These are phyloP conservation scores for Phytophthora aleatoria DNA, from an alignment of 352 stramenopile species.

Conservation along the genomic window DNA sequence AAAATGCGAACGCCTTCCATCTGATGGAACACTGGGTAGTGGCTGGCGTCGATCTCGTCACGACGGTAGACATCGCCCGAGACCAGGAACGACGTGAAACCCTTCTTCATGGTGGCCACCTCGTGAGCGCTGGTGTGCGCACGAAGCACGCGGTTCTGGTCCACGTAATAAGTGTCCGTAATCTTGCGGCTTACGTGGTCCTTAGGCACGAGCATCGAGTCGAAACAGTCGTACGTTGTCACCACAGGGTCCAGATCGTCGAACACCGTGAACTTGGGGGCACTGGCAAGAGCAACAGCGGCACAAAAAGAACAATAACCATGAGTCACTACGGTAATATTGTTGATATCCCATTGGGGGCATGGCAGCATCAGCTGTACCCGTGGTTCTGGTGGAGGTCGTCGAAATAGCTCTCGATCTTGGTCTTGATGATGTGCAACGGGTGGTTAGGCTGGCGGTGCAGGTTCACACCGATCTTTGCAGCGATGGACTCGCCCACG, in stretches of 20 bases:
- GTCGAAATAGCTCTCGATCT: conserved; percentile 92
- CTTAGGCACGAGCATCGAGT: conserved; percentile 91
- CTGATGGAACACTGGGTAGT: conserved; percentile 99
- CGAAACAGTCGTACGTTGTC: conserved; percentile 90
- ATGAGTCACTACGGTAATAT: background rate
- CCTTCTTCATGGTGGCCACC: conserved; percentile 88
- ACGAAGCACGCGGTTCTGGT: conserved; percentile 79
- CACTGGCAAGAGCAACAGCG: conserved; percentile 28
- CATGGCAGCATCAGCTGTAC: conserved; percentile 26
- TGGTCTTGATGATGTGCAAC: conserved; percentile 93
- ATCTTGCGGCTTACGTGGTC: conserved; percentile 88
- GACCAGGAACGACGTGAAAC: conserved; percentile 92
- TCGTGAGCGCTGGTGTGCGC: conserved; percentile 95
- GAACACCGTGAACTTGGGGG: conserved; percentile 82
- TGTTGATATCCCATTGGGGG: background rate
- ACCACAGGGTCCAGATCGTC: conserved; percentile 89
- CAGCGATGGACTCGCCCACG: conserved; percentile 79
- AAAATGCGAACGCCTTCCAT: conserved; percentile 99
- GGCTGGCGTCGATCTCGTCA: conserved; percentile 98
- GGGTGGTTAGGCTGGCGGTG: conserved; percentile 87
- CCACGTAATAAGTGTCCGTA: conserved; percentile 93
- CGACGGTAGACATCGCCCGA: conserved; percentile 97
- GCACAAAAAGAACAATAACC: conserved; percentile 9
- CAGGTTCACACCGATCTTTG: conserved; percentile 90
- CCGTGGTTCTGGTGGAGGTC: conserved; percentile 63